These are phyloP conservation scores for Angomonas ambiguus DNA, from an alignment of 208 protist species.

Conservation along the genomic window DNA sequence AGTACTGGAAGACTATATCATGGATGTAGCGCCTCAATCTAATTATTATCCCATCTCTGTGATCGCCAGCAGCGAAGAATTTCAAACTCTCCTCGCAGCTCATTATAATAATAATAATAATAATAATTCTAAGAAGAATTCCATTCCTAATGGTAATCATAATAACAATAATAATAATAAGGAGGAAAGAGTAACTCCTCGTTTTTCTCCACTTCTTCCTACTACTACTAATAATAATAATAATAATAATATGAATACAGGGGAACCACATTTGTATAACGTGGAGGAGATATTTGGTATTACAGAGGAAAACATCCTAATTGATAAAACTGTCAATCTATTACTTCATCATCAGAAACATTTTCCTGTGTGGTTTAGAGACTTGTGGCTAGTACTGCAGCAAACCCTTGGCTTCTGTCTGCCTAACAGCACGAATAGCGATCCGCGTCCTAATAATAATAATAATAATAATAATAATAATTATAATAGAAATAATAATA, in stretches of 20 bases:
- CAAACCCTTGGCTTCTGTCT: no score
- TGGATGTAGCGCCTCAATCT: no score
- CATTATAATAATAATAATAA: slow-evolving; percentile 4
- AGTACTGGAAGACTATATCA: not conserved
- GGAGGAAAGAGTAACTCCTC: no score
- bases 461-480: slow-evolving; percentile 3
- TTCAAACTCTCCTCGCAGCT: not conserved
- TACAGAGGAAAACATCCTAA: no score
- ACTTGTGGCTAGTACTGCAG: no score
- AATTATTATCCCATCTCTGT: no score
- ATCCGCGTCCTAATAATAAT: not conserved
- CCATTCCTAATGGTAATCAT: not conserved
- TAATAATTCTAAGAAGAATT: not conserved
- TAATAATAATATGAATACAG: not conserved
- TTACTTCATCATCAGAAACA: no score
- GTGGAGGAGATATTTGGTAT: no score
- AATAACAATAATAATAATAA: no score
- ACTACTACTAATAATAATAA: not conserved
- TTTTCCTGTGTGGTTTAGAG: no score
- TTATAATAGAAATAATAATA: slow-evolving; percentile 1
- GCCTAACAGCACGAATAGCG: not conserved
- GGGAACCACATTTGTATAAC: no score
- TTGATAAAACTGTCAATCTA: no score
- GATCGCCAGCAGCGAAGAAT: not conserved
- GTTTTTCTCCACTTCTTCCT: not conserved